Base-by-base conservation (phyloP, 1,139 yeast species). In the Nakaseomyces sp. region DNA sequence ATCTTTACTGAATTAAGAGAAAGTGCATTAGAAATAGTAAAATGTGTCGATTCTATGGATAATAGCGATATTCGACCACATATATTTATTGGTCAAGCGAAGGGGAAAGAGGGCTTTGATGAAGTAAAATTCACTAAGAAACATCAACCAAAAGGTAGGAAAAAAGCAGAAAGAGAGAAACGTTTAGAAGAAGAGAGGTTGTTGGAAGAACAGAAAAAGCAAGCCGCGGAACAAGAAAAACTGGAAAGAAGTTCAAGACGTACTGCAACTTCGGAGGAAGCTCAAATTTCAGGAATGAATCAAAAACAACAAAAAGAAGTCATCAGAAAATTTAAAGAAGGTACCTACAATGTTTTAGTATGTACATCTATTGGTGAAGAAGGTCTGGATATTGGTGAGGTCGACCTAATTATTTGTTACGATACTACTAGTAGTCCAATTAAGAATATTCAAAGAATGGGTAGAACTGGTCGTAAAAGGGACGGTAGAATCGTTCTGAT, bases 341-440 rank as follows among this genome's bases (percentile, higher is more conserved):
- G 95, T 5, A 68, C 64, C 1, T 76, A 76, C 56, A 93, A 91
- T 58, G 79, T 86, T 6, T 68, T 93, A 24, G 95, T 93, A 3
- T 96, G 97, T 5, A 93, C 99, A 0, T 88, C 96, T 0, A 91
- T 93, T 59, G 99, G 97, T 38, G 99, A 93, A 62, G 99, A 93
- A 70, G 99, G 99, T 43, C 72, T 93, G 49, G 98, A 93, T 69
- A 93, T 93, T 52, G 97, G 98, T 26, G 97, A 93, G 58, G 98
- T 93, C 43, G 98, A 93, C 61, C 63, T 91, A 54, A 91, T 93
- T 53, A 73, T 91, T 5, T 88, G 96, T 57, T 91, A 81, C 63
- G 98, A 93, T 56, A 86, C 95, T 1, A 88, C 96, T 0, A 74
- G 88, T 28, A 86, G 96, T 40, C 97, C 98, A 0, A 91, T 93